Base-by-base conservation (phyloP, 352 stramenopile species). In the Phytopythium kandeliae region DNA sequence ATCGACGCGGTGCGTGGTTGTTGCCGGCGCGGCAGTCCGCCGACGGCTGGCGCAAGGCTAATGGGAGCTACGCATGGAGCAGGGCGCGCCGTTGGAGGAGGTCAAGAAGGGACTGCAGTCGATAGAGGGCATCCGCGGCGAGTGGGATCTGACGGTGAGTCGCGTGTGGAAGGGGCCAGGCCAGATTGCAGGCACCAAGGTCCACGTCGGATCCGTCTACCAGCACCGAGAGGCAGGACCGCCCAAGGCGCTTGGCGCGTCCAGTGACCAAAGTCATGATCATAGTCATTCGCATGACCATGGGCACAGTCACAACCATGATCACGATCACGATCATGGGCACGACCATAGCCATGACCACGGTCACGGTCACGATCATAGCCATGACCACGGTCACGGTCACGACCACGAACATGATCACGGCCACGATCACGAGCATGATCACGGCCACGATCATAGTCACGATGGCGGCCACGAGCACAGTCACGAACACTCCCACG, bases 111-210 rank as follows among this genome's bases (percentile, higher is more conserved):
- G 69, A 2, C 63, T 96, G 28, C 54, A 77, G 46, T 80, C 78
- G 30, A 53, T 95, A 26, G 55, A 63, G 4, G 75, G 53, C 19
- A 87, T 94, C 33, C 67, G 81, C 12, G 86, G 83, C 22, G 92
- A 98, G 60, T 98, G 96, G 80, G 59, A 69, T 28, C 67, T 98
- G 35, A 67, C 50, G 25, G 76, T 65, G 3, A 74, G 58, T 22
- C 65, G 62, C 54, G 86, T 86, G 28, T 95, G 82, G 78, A 85
- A 96, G 55, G 86, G 91, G 7, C 72, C 86, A 8, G 92, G 92
- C 3, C 78, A 63, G 31, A 98, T 98, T 67, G 86, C 86, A 6
- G 92, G 85, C 8, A 89, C 69, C 16, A 93, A 98, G 55, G 78
- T 96, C 7, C 59, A 90, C 49, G 92, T 98, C 8, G 53, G 67